Conservation (phyloP, 164 flowering plant genomes). For the Magnolia sinica region DNA sequence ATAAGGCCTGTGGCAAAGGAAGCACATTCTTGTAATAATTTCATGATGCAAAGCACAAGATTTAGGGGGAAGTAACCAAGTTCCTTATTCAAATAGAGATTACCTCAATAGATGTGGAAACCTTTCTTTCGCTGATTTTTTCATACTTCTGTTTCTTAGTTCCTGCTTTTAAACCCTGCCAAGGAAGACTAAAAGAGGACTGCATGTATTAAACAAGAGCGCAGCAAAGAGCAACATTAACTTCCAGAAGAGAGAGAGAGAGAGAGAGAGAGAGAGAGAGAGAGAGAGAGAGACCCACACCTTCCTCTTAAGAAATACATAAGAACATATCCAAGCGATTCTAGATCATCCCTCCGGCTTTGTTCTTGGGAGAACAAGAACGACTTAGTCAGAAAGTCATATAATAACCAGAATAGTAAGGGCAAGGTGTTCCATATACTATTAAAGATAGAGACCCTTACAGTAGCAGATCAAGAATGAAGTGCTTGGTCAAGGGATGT, state of each 20-base stretch:
- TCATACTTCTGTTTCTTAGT: constrained; percentile 92
- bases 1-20: constrained; percentile 52
- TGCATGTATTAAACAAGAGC: neutral
- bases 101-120: constrained; percentile 94
- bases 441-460: neutral
- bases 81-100: neutral
- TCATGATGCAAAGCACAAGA: neutral
- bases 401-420: neutral
- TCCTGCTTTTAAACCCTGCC: constrained; percentile 98
- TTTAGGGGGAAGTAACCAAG: neutral
- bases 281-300: constrained; percentile 25
- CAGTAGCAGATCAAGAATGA: neutral
- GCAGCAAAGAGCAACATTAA: neutral
- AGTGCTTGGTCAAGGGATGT: neutral
- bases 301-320: constrained; percentile 94
- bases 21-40: constrained; percentile 11
- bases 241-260: neutral
- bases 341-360: constrained; percentile 93
- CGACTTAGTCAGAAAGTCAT: constrained; percentile 2
- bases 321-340: constrained; percentile 91
- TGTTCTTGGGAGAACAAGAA: constrained; percentile 50
- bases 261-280: neutral
- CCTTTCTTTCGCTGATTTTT: constrained; percentile 88
- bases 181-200: constrained; percentile 60
- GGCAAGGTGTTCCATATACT: neutral